Conservation (phyloP, 2,329 filamentous ascomycete species). For the Ophiostoma angusticollis region DNA sequence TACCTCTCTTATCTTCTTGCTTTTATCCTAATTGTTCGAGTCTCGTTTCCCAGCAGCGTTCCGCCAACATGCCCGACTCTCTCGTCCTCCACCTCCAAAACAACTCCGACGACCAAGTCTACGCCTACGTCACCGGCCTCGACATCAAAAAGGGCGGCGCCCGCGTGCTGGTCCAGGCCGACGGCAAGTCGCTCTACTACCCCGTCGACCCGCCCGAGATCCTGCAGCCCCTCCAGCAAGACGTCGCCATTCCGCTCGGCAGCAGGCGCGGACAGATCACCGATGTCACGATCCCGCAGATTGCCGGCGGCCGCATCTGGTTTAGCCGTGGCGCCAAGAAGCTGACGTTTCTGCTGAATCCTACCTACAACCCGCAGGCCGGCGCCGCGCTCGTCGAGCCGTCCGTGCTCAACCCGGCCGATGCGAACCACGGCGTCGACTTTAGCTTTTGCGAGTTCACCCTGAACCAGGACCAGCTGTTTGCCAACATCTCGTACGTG, state of each 20-base stretch:
- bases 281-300: constrained; percentile 45
- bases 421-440: constrained; percentile 38
- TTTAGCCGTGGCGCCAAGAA: constrained; percentile 40
- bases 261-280: constrained; percentile 37
- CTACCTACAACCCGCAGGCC: constrained; percentile 15
- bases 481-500: constrained; percentile 53
- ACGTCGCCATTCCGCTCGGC: constrained; percentile 49
- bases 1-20: too few species aligned
- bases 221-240: constrained; percentile 35
- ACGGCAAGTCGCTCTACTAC: constrained; percentile 42
- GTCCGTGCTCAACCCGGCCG: constrained; percentile 48
- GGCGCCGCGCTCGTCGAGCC: constrained; percentile 54
- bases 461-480: constrained; percentile 42
- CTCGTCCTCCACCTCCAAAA: constrained; percentile 45
- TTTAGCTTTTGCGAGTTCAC: constrained; percentile 52
- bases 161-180: constrained; percentile 27
- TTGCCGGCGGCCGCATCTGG: constrained; percentile 53
- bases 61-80: constrained; percentile 26
- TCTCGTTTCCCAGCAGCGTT: too few species aligned
- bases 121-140: constrained; percentile 52
- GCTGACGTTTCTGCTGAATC: constrained; percentile 51
- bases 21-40: too few species aligned
- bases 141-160: constrained; percentile 33
- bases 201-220: constrained; percentile 35
- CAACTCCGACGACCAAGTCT: constrained; percentile 38